A percentile compares a stretch with the other conserved stretches of the same genome.
Conservation (phyloP, 768 basidiomycete species). For the Termitomyces sp. region DNA sequence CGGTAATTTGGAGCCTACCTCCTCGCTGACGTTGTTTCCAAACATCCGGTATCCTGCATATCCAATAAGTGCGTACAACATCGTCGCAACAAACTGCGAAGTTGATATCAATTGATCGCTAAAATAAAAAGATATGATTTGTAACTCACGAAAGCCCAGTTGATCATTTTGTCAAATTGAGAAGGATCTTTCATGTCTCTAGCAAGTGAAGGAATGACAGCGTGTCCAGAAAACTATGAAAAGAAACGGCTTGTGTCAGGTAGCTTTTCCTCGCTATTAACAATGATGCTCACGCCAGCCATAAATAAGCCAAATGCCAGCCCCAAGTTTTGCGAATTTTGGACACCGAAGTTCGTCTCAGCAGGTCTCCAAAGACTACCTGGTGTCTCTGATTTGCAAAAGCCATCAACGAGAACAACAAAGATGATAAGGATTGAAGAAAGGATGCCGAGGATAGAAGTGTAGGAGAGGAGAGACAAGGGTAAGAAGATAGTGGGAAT, state of each 20-base stretch:
- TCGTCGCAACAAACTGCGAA: constrained; percentile 57
- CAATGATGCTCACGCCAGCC: constrained; percentile 64
- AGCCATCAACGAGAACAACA: constrained; percentile 82
- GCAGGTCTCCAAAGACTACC: constrained; percentile 82
- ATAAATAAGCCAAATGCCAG: constrained; percentile 88
- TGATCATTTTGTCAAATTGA: constrained; percentile 79
- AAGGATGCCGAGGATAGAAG: constrained; percentile 82
- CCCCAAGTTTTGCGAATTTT: constrained; percentile 58
- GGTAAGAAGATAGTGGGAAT: constrained; percentile 87
- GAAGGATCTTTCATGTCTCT: constrained; percentile 86
- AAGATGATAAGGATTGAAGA: constrained; percentile 74
- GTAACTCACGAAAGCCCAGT: constrained; percentile 76
- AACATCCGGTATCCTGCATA: constrained; percentile 92
- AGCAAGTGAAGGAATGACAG: constrained; percentile 86
- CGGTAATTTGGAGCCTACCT: constrained; percentile 44
- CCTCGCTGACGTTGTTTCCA: constrained; percentile 73
- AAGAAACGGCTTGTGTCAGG: neutral
- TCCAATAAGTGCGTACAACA: constrained; percentile 66
- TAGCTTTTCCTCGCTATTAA: neutral
- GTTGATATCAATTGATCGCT: constrained; percentile 1
- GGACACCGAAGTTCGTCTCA: constrained; percentile 59
- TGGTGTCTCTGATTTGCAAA: constrained; percentile 66
- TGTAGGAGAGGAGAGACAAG: constrained; percentile 80
- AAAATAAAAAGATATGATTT: neutral
- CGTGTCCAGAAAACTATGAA: constrained; percentile 82